Evolutionary conservation across 2,329 filamentous ascomycete species (phyloP), one percentile per base, ranked within the genome.

Genomic region (Elsinoe necatrix): DNA sequence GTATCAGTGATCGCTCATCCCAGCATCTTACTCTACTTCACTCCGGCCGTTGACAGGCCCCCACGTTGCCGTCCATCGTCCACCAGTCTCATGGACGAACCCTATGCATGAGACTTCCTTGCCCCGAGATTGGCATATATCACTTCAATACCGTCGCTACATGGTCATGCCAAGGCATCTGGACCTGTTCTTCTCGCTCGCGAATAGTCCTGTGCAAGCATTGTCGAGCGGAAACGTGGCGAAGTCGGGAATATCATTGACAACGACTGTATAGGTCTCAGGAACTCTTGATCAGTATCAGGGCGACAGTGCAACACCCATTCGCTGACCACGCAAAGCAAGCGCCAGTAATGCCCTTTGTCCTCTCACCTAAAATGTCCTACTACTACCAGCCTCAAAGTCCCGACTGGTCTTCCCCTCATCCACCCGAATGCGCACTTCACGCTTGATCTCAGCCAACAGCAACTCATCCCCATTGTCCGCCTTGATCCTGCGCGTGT

Each of bases 371-470:
- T n/a, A n/a, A n/a, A n/a, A 4, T 20, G 6, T 3, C 4, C 39
- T 20, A 42, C 2, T 20, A 16, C 39, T 20, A 12, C 21, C 52
- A 23, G 11, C 6, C 21, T 55, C 52, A 55, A 42, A 45, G n/a
- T 45, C 39, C 21, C 23, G 21, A 42, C 21, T 27, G 5, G 20
- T 21, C 39, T 45, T 56, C 54, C 48, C 54, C 27, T 35, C 27
- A 23, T 56, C 54, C 7, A 37, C 29, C 20, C 18, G 23, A 23
- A 52, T 29, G 14, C 9, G 23, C 20, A 56, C 54, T 41, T 56
- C 54, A 4, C 54, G 4, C 42, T 56, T 56, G 7, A 56, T 35
- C 39, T 48, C 54, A 11, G 21, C 41, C 23, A 56, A 35, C n/a
- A 45, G 14, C 29, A 45, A 11, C 11, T 56, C 54, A 25, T 56